A percentile compares a stretch with the other conserved stretches of the same genome.
Conservation (phyloP, 768 basidiomycete species). For the Cubamyces lactineus region DNA sequence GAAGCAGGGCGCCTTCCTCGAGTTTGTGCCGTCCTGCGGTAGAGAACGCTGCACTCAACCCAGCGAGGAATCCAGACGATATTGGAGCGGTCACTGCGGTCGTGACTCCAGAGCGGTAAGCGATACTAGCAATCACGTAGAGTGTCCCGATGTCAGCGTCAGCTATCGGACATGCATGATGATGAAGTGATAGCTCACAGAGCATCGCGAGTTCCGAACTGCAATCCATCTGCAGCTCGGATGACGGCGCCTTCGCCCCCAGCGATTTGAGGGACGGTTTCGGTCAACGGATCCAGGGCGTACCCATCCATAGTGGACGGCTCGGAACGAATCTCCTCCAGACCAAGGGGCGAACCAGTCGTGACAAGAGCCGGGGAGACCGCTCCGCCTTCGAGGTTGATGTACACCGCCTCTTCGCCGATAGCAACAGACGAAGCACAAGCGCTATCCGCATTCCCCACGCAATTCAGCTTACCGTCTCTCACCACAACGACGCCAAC, state of each 20-base stretch:
- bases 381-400: constrained; percentile 70
- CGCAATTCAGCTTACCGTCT: constrained; percentile 59
- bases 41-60: constrained; percentile 65
- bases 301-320: constrained; percentile 57
- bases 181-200: constrained; percentile 43
- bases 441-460: constrained; percentile 40
- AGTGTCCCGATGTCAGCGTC: not conserved
- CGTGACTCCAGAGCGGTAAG: constrained; percentile 77
- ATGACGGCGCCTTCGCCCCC: constrained; percentile 44
- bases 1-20: constrained; percentile 64
- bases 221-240: constrained; percentile 73
- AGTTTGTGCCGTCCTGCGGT: constrained; percentile 62
- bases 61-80: constrained; percentile 58
- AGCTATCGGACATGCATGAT: not conserved
- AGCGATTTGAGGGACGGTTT: constrained; percentile 39
- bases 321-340: constrained; percentile 71
- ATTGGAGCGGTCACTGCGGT: constrained; percentile 64
- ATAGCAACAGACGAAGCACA: constrained; percentile 4
- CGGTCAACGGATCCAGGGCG: constrained; percentile 50
- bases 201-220: constrained; percentile 62
- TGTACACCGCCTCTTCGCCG: constrained; percentile 27
- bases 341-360: constrained; percentile 65
- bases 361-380: constrained; percentile 65
- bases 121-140: constrained; percentile 50
- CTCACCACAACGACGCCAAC: constrained; percentile 51